Conservation (phyloP, 2,329 filamentous ascomycete species). For the Byssoonygena ceratinophila region DNA sequence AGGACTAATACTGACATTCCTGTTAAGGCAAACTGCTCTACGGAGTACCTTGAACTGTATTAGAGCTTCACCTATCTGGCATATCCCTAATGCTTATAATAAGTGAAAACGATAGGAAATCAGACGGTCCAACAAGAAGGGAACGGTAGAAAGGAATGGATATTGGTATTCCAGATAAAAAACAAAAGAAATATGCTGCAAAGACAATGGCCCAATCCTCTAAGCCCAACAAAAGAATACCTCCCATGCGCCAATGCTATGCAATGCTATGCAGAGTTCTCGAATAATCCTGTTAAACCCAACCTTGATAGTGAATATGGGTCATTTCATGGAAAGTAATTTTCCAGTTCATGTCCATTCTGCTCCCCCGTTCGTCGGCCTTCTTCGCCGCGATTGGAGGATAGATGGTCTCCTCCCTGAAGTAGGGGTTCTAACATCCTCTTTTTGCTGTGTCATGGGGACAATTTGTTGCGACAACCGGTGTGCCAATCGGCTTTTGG, state of each 20-base stretch:
- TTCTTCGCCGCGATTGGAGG: constrained; percentile 30
- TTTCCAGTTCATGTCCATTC: constrained; percentile 25
- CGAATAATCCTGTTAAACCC: no score
- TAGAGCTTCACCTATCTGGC: no score
- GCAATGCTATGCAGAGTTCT: constrained; percentile 15
- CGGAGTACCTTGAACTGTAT: no score
- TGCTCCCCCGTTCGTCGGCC: constrained; percentile 29
- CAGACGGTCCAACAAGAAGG: background rate
- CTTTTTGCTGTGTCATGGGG: constrained; percentile 29
- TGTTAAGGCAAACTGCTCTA: no score
- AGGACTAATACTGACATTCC: no score
- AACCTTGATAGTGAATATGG: no score
- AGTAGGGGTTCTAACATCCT: constrained; percentile 28
- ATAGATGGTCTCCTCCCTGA: constrained; percentile 29
- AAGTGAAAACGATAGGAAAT: background rate
- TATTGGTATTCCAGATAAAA: constrained; percentile 1
- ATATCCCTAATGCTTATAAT: background rate
- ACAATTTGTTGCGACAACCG: constrained; percentile 29
- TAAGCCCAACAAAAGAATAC: background rate
- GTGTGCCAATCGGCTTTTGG: constrained; percentile 29
- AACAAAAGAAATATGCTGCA: background rate
- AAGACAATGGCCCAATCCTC: background rate
- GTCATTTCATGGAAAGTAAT: background rate
- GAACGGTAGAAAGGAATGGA: constrained; percentile 8
- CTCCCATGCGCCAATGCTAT: constrained; percentile 22